These are phyloP conservation scores for Sugiyamaella floridensis DNA, from an alignment of 805 yeast genomes.

Conservation along the genomic window DNA sequence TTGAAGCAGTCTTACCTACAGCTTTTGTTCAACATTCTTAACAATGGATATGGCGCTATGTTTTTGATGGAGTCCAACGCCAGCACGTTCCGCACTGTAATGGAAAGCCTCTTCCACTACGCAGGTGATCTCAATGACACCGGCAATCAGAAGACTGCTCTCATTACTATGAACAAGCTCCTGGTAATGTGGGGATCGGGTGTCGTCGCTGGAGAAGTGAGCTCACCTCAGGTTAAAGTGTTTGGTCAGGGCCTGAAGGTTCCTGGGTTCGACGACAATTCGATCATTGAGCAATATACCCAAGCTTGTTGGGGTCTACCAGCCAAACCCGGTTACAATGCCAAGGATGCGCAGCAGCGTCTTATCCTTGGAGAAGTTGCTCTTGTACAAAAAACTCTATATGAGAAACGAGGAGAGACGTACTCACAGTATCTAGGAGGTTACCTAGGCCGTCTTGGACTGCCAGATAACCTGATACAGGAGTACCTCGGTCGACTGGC, in stretches of 20 bases:
- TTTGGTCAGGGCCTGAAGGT: conserved; percentile 47
- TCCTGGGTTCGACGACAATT: conserved; percentile 60
- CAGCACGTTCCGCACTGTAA: conserved; percentile 48
- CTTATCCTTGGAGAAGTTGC: conserved; percentile 70
- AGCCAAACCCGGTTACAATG: conserved; percentile 60
- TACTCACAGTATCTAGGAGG: conserved; percentile 49
- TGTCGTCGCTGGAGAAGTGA: conserved; percentile 36
- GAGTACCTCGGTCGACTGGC: conserved; percentile 59
- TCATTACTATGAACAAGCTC: conserved; percentile 57
- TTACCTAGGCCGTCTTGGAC: conserved; percentile 46
- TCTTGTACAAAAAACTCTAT: conserved; percentile 57
- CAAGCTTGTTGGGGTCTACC: conserved; percentile 71
- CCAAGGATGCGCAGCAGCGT: conserved; percentile 74
- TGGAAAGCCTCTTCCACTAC: conserved; percentile 58
- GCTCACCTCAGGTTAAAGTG: conserved; percentile 41
- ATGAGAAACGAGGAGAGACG: conserved; percentile 40
- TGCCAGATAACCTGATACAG: conserved; percentile 51
- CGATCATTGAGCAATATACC: conserved; percentile 60
- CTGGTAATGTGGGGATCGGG: conserved; percentile 66
- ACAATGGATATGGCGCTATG: conserved; percentile 74
- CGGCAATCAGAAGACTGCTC: conserved; percentile 57
- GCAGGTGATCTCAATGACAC: conserved; percentile 60
- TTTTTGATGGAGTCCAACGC: conserved; percentile 63
- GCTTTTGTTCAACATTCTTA: conserved; percentile 59
- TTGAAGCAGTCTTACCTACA: conserved; percentile 66